These are phyloP conservation scores for Zygosaccharomyces pseudobailii DNA, from an alignment of 1,139 yeast genomes.

Conservation along the genomic window DNA sequence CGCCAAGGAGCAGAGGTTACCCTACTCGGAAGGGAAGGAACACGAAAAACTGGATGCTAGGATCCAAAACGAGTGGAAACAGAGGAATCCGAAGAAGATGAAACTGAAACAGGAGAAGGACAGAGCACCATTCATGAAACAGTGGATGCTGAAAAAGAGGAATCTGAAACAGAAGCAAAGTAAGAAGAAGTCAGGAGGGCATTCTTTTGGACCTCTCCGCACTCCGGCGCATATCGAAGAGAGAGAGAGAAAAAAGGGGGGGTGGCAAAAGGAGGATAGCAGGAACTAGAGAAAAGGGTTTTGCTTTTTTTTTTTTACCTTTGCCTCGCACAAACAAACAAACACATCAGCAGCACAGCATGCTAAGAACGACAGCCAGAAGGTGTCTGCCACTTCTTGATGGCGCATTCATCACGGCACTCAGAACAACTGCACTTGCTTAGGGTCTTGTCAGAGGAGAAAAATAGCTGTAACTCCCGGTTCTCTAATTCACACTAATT, in stretches of 20 bases:
- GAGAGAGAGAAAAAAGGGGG: not conserved
- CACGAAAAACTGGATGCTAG: not conserved
- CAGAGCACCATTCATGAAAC: not conserved
- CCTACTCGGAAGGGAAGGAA: not conserved
- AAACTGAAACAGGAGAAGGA: conserved; percentile 2
- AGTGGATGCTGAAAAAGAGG: conserved; percentile 1
- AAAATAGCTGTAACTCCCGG: not conserved
- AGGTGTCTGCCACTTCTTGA: not conserved
- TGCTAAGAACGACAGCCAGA: not conserved
- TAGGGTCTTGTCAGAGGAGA: no score
- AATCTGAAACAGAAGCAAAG: not conserved
- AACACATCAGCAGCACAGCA: not conserved
- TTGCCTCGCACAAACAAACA: not conserved
- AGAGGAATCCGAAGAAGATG: not conserved
- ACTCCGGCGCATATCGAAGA: not conserved
- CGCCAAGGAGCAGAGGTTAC: not conserved
- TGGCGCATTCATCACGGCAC: not conserved
- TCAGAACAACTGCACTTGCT: not conserved
- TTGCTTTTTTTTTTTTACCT: not conserved
- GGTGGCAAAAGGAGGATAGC: not conserved
- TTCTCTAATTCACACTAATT: not conserved
- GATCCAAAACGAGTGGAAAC: not conserved
- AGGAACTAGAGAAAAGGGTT: not conserved
- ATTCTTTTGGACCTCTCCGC: not conserved
- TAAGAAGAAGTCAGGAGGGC: not conserved